Base-by-base conservation (phyloP, 2,329 filamentous ascomycete genomes). In the Onygena corvina region DNA sequence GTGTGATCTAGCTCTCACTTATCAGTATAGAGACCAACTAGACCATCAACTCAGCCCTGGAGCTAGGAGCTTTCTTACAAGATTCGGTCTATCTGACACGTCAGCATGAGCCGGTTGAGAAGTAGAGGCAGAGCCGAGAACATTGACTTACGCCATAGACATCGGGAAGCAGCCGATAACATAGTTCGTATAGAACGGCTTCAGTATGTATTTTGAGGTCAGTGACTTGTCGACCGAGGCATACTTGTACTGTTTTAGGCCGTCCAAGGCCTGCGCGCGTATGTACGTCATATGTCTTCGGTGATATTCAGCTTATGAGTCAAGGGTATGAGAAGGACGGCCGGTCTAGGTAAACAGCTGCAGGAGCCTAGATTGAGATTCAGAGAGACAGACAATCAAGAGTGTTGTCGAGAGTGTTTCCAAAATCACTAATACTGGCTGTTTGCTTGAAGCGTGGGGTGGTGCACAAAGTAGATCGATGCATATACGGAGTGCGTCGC, bases 121-220 rank as follows among this genome's bases (percentile, higher is more conserved):
- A 12, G 6, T 11, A 38, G 35, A 20, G 3, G 20, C 46, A 34
- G 18, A 33, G 23, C 34, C 27, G 27, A 35, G 16, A 27, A 29
- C n/a, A 29, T 11, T 47, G 47, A 76, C 76, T 73, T 63, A 80
- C 65, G 92, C 92, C 89, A 98, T 96, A 64, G 76, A 84, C 80
- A 94, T 85, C 38, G 92, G 92, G 65, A 98, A 96, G 69, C 83
- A 84, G 55, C 90, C 81, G 72, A 98, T 94, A 61, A 94, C 90
- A 57, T 92, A 76, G 70, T 94, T 83, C 62, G 81, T 93, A 75
- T 96, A 98, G 71, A 96, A 98, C 5, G 92, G 92, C 75, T 98
- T 96, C 61, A 98, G 74, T 56, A 98, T 79, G 72, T 95, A 96
- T 67, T 83, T 86, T 56, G 89, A 95, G 34, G 87, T 75, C 53